A percentile compares a stretch with the other conserved stretches of the same genome.
phyloP scores from a whole-genome alignment of 2,329 filamentous ascomycete species.

The Epichloe scottii region DNA sequence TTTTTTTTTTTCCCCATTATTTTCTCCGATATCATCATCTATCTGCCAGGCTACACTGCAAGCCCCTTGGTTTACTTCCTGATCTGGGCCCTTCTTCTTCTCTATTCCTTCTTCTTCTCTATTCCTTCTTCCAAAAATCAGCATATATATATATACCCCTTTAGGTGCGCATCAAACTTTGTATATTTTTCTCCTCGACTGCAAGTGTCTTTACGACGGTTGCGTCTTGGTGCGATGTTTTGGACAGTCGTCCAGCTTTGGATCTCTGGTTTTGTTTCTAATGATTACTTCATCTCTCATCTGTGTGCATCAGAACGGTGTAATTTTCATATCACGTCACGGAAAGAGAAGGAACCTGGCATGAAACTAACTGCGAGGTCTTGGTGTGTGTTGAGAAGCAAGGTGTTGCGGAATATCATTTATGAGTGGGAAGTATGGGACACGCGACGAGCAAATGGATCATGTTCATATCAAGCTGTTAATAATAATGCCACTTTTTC shows the following conservation, averaged over 20 bases:
- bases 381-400: not conserved
- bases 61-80: not conserved
- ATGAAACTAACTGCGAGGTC: not conserved
- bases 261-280: not conserved
- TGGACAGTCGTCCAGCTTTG: not conserved
- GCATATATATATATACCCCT: conserved; percentile 3
- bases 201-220: not conserved
- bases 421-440: not conserved
- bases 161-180: not conserved
- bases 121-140: not conserved
- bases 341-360: not conserved
- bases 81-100: not conserved
- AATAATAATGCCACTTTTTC: conserved; percentile 4
- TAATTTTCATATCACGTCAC: not conserved
- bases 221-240: not conserved
- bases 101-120: not conserved
- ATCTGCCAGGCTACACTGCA: no score
- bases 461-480: conserved; percentile 2
- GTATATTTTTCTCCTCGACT: not conserved
- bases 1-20: not conserved
- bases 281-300: no score
- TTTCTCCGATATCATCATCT: no score
- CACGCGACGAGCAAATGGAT: not conserved
- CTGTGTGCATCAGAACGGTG: not conserved
- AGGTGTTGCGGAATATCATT: conserved; percentile 4